A percentile compares a stretch with the other conserved stretches of the same genome.
phyloP scores from a whole-genome alignment of 768 basidiomycete genomes.

The Panus rudis region DNA sequence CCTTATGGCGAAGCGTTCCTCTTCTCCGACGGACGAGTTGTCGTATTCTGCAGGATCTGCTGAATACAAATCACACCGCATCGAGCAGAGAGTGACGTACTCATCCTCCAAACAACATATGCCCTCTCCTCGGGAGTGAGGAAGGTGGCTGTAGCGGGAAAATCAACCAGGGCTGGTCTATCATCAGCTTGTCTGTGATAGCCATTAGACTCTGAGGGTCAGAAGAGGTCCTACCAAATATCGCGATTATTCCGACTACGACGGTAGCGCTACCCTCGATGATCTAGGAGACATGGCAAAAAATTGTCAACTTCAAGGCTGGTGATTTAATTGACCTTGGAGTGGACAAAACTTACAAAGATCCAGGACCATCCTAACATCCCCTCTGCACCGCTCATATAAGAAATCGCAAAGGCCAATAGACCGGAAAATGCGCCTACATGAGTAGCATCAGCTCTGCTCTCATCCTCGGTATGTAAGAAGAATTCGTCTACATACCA shows the following conservation, averaged over 20 bases:
- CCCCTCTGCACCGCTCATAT: slow-evolving; percentile 25
- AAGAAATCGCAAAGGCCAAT: slow-evolving; percentile 29
- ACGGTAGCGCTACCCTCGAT: slow-evolving; percentile 61
- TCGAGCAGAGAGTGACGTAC: too few relatives aligned
- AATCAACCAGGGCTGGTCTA: slow-evolving; percentile 58
- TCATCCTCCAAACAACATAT: slow-evolving; percentile 49
- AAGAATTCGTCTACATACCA: too few relatives aligned
- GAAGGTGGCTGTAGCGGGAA: slow-evolving; percentile 51
- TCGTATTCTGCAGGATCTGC: slow-evolving; percentile 38
- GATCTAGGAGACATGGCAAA: slow-evolving; percentile 32
- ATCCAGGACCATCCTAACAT: slow-evolving; percentile 28
- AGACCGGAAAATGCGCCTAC: slow-evolving; percentile 24
- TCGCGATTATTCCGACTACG: slow-evolving; percentile 44
- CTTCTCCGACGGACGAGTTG: slow-evolving; percentile 51
- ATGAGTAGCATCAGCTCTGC: too few relatives aligned
- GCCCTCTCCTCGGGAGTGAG: slow-evolving; percentile 54
- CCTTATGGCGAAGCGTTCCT: slow-evolving; percentile 48
- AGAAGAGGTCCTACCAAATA: slow-evolving; percentile 32
- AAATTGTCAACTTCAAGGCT: too few relatives aligned
- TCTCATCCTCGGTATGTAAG: too few relatives aligned
- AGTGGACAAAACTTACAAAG: slow-evolving; percentile 19
- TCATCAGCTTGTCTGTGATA: too few relatives aligned
- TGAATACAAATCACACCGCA: too few relatives aligned
- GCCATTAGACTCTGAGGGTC: neutral
- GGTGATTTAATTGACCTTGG: neutral